Percentiles rank a stretch among this genome's conserved stretches.
phyloP scores from a whole-genome alignment of 345 rosid species.

The Ceriops decandra region DNA sequence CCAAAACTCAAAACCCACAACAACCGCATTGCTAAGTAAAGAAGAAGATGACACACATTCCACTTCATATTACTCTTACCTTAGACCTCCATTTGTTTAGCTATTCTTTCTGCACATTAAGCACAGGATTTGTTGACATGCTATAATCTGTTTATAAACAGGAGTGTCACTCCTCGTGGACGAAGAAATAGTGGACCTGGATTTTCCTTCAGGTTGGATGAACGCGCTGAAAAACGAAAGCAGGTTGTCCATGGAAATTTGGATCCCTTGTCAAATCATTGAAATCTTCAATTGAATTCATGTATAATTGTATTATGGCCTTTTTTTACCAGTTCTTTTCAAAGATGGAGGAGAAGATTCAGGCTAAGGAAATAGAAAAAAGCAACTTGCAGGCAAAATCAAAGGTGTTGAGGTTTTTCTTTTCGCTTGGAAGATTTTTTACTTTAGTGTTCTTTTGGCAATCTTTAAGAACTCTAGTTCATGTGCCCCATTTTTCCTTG shows the following conservation, averaged over 20 bases:
- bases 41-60: conserved; percentile 85
- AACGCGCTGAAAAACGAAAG: conserved; percentile 32
- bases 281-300: conserved; percentile 6
- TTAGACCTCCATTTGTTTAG: conserved; percentile 5
- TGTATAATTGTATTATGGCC: not conserved
- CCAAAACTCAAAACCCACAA: conserved; percentile 38
- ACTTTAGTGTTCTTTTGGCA: not conserved
- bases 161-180: conserved; percentile 57
- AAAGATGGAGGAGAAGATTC: conserved; percentile 33
- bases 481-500: not conserved
- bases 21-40: conserved; percentile 39
- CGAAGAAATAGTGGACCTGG: conserved; percentile 43
- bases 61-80: conserved; percentile 58
- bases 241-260: conserved; percentile 26
- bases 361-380: conserved; percentile 30
- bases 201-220: conserved; percentile 33
- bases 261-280: not conserved
- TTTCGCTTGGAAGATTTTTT: conserved; percentile 8
- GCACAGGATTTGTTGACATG: not conserved
- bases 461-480: not conserved
- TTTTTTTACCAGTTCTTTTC: conserved; percentile 24
- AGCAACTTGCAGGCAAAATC: conserved; percentile 29
- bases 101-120: not conserved
- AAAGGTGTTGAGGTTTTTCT: conserved; percentile 15
- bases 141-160: conserved; percentile 18